Evolutionary conservation across 2,329 filamentous ascomycete genomes (phyloP).

Genomic region (Clonostachys sp.): DNA sequence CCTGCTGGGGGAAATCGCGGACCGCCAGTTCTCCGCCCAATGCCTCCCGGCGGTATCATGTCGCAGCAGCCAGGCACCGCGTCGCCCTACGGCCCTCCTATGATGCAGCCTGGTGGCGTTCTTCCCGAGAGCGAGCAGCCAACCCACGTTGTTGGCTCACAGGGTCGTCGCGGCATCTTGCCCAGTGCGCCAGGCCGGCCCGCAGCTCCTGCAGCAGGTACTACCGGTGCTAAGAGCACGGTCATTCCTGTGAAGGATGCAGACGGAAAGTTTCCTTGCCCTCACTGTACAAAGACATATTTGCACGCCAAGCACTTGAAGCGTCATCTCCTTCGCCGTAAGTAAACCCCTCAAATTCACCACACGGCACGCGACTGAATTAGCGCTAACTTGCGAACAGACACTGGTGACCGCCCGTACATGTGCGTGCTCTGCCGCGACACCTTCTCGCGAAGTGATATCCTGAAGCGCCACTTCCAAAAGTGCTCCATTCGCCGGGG

Average conservation of each 20-base stretch:
- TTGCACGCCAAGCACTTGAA: constrained; percentile 96
- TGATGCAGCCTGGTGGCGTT: constrained; percentile 42
- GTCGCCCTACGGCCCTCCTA: constrained; percentile 55
- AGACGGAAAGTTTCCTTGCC: constrained; percentile 96
- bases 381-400: constrained; percentile 36
- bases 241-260: constrained; percentile 91
- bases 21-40: constrained; percentile 61
- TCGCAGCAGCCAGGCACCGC: constrained; percentile 47
- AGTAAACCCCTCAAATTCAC: constrained; percentile 38
- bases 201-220: constrained; percentile 67
- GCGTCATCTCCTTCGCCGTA: constrained; percentile 91
- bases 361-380: background rate
- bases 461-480: constrained; percentile 97
- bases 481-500: constrained; percentile 97
- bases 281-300: constrained; percentile 97
- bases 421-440: constrained; percentile 98
- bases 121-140: constrained; percentile 57
- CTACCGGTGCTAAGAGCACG: constrained; percentile 68
- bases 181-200: constrained; percentile 86
- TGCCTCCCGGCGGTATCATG: constrained; percentile 64
- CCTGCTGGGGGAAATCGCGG: constrained; percentile 59
- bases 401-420: constrained; percentile 96
- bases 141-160: constrained; percentile 91
- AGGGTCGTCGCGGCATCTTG: constrained; percentile 85
- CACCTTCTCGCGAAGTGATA: constrained; percentile 96